phyloP scores from a whole-genome alignment of 495 filamentous ascomycete genomes.

The Trichoderma asperelloides region DNA sequence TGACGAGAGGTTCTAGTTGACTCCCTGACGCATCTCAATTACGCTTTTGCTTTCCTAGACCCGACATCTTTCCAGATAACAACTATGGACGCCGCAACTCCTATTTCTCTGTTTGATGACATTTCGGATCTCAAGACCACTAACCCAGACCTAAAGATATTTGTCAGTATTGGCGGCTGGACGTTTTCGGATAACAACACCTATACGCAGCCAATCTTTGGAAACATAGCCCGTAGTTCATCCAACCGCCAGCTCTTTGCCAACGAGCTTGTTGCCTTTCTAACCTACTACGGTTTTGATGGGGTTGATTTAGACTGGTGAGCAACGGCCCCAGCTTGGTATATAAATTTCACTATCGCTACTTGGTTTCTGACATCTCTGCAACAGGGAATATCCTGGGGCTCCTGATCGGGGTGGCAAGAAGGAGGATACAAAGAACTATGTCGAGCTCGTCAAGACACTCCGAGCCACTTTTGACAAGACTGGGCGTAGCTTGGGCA shows the following conservation, averaged over 20 bases:
- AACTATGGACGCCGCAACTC: constrained; percentile 10
- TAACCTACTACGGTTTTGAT: constrained; percentile 39
- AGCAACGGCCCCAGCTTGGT: no score
- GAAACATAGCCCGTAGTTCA: constrained; percentile 20
- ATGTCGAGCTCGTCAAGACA: constrained; percentile 24
- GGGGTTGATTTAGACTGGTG: constrained; percentile 50
- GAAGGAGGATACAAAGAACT: constrained; percentile 34
- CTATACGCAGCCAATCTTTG: constrained; percentile 27
- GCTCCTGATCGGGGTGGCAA: constrained; percentile 37
- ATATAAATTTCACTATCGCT: no score
- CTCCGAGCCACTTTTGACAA: constrained; percentile 31
- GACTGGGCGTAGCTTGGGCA: constrained; percentile 25
- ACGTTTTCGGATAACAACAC: constrained; percentile 33
- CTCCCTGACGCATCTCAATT: constrained; percentile 20
- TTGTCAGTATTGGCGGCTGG: constrained; percentile 39
- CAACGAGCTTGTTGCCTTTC: constrained; percentile 30
- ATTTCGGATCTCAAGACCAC: constrained; percentile 19
- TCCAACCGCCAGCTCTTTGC: constrained; percentile 33
- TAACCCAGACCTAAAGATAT: constrained; percentile 25
- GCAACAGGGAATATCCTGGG: constrained; percentile 44
- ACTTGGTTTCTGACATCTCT: no score
- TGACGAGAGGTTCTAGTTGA: constrained; percentile 15
- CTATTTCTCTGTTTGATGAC: constrained; percentile 14
- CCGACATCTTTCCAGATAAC: constrained; percentile 13
- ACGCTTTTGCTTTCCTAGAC: constrained; percentile 21